Conservation (phyloP, 2,329 filamentous ascomycete genomes). For the Monosporascus sp. region DNA sequence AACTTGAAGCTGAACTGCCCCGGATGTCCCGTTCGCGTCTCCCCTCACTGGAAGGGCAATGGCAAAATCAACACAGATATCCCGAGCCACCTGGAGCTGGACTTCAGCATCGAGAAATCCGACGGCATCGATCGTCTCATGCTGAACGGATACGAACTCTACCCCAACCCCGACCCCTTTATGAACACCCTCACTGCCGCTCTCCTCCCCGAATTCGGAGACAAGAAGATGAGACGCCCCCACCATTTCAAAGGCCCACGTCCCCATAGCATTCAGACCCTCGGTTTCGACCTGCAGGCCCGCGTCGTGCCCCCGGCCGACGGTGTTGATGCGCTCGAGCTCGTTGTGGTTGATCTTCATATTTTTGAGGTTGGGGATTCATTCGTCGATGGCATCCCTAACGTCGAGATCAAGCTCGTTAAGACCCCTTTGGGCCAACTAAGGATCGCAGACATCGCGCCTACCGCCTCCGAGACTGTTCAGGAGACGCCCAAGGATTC, state of each 20-base stretch:
- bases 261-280: conserved; percentile 25
- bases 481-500: conserved; percentile 22
- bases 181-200: conserved; percentile 38
- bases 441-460: conserved; percentile 45
- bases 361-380: conserved; percentile 55
- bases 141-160: conserved; percentile 57
- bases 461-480: conserved; percentile 25
- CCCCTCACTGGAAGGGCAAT: conserved; percentile 7
- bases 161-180: conserved; percentile 46
- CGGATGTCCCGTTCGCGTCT: conserved; percentile 20
- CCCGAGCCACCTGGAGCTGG: conserved; percentile 45
- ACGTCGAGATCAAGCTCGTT: conserved; percentile 56
- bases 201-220: conserved; percentile 34
- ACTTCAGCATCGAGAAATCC: conserved; percentile 47
- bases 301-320: conserved; percentile 41
- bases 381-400: conserved; percentile 49
- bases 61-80: conserved; percentile 15
- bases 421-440: conserved; percentile 52
- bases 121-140: conserved; percentile 41
- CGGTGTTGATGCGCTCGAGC: conserved; percentile 41
- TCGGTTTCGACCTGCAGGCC: conserved; percentile 46
- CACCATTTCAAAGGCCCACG: conserved; percentile 27
- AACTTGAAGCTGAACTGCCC: conserved; percentile 25
- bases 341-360: conserved; percentile 51
- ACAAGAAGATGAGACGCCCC: conserved; percentile 24